phyloP scores from a whole-genome alignment of 2,329 filamentous ascomycete genomes.

The Cercospora beticola region DNA sequence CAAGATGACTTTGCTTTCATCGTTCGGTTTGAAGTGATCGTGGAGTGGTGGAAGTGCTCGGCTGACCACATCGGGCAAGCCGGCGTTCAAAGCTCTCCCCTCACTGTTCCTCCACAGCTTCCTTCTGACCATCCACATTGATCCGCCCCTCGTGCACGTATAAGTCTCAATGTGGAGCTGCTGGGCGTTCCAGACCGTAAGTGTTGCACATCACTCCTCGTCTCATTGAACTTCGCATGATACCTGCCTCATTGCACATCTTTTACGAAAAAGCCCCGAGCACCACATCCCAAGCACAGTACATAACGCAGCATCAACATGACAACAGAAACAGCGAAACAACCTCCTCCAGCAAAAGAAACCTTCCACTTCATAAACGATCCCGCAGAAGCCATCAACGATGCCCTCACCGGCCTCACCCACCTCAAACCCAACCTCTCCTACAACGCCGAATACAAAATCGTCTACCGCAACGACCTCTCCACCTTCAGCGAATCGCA shows the following conservation, averaged over 20 bases:
- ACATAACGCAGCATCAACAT: conserved; percentile 15
- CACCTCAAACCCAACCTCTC: conserved; percentile 38
- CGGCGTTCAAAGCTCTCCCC: neutral
- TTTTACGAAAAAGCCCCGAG: neutral
- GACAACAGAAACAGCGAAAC: conserved; percentile 29
- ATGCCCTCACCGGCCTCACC: conserved; percentile 39
- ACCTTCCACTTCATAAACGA: conserved; percentile 43
- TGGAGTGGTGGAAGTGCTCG: neutral
- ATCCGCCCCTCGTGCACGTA: conserved; percentile 4
- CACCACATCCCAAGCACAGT: neutral
- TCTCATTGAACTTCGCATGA: neutral
- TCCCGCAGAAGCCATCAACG: conserved; percentile 38
- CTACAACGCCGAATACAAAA: conserved; percentile 40
- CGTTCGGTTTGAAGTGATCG: neutral
- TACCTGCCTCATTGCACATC: neutral
- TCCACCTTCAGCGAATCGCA: conserved; percentile 33
- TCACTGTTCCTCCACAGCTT: conserved; percentile 11
- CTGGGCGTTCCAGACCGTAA: neutral
- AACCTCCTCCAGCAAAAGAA: conserved; percentile 31
- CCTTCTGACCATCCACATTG: conserved; percentile 9
- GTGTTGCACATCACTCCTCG: neutral
- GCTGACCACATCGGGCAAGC: conserved; percentile 14
- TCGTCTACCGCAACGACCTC: conserved; percentile 39
- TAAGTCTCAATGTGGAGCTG: conserved; percentile 2
- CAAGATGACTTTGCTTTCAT: neutral